Percentiles rank a stretch among this genome's conserved stretches.
Conservation (phyloP, 169 alveolate genomes). For the Babesia sp. region DNA sequence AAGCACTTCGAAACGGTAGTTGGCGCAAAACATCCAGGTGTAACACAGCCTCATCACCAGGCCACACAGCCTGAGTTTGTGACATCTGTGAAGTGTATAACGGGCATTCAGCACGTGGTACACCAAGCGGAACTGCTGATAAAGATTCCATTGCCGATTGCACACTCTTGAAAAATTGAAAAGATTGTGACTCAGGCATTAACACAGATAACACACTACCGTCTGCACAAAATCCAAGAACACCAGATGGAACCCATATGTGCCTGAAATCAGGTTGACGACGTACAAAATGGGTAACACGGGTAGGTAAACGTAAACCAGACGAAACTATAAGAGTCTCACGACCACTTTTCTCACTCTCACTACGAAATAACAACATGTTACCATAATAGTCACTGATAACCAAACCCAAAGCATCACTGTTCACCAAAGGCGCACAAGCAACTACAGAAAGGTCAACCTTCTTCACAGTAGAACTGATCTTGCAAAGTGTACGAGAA, state of each 20-base stretch:
- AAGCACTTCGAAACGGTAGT: slow-evolving; percentile 22
- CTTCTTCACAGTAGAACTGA: slow-evolving; percentile 43
- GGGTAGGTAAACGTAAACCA: slow-evolving; percentile 25
- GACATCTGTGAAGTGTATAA: slow-evolving; percentile 41
- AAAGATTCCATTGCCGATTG: slow-evolving; percentile 12
- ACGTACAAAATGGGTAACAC: slow-evolving; percentile 49
- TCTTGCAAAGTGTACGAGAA: slow-evolving; percentile 40
- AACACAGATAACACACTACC: slow-evolving; percentile 25
- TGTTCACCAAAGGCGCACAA: slow-evolving; percentile 50
- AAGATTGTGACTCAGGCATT: slow-evolving; percentile 36
- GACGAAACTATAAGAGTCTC: slow-evolving; percentile 38
- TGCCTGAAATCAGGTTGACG: slow-evolving; percentile 25
- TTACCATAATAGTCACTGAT: slow-evolving; percentile 44
- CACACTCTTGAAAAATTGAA: slow-evolving; percentile 15
- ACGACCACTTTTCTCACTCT: slow-evolving; percentile 12
- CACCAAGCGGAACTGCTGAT: slow-evolving; percentile 11
- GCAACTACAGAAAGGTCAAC: slow-evolving; percentile 53
- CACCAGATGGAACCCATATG: background rate
- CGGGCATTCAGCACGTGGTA: slow-evolving; percentile 15
- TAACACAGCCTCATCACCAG: slow-evolving; percentile 23
- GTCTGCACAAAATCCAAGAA: slow-evolving; percentile 24
- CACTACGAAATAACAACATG: slow-evolving; percentile 34
- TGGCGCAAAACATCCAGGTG: slow-evolving; percentile 13
- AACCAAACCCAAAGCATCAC: slow-evolving; percentile 27
- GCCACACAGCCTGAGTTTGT: slow-evolving; percentile 56